Percentiles rank a stretch among this genome's conserved stretches.
These are phyloP conservation scores for Diplocarpon mali DNA, from an alignment of 2,329 filamentous ascomycete genomes.

Conservation along the genomic window DNA sequence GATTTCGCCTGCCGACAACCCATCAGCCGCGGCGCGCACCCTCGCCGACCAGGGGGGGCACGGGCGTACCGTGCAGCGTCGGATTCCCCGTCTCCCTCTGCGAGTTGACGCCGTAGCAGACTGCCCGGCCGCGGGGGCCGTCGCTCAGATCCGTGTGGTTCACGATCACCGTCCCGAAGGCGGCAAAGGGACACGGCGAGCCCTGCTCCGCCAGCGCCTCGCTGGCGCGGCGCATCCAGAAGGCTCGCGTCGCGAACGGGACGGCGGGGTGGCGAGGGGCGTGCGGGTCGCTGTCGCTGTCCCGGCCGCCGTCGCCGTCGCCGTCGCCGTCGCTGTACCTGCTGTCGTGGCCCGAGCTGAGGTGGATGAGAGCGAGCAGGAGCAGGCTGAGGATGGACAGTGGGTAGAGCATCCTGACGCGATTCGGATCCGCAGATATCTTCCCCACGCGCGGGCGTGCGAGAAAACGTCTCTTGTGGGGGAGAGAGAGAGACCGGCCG, in stretches of 20 bases:
- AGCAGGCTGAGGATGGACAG: conserved; percentile 17
- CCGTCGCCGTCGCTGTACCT: too few relatives aligned
- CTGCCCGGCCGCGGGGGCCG: conserved; percentile 32
- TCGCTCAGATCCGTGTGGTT: conserved; percentile 36
- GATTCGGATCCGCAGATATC: background rate
- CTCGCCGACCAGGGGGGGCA: too few relatives aligned
- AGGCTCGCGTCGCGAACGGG: conserved; percentile 30
- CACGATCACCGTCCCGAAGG: conserved; percentile 43
- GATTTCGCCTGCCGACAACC: conserved; percentile 35
- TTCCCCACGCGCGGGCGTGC: too few relatives aligned
- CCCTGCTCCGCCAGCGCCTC: conserved; percentile 32
- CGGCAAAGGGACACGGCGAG: conserved; percentile 40
- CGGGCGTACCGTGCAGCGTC: conserved; percentile 35
- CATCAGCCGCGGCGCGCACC: too few relatives aligned
- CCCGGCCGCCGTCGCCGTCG: too few relatives aligned
- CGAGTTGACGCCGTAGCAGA: conserved; percentile 41
- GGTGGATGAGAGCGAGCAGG: conserved; percentile 15
- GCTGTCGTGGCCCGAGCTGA: conserved; percentile 15
- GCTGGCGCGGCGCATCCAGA: conserved; percentile 44
- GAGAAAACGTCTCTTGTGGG: too few relatives aligned
- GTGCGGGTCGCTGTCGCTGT: too few relatives aligned
- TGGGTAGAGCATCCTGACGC: conserved; percentile 19
- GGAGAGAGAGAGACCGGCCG: too few relatives aligned
- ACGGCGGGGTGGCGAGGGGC: conserved; percentile 18
- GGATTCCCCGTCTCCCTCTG: conserved; percentile 37